Base-by-base conservation (phyloP, 176 grass and related monocot genomes). In the Cymbopogon citratus region DNA sequence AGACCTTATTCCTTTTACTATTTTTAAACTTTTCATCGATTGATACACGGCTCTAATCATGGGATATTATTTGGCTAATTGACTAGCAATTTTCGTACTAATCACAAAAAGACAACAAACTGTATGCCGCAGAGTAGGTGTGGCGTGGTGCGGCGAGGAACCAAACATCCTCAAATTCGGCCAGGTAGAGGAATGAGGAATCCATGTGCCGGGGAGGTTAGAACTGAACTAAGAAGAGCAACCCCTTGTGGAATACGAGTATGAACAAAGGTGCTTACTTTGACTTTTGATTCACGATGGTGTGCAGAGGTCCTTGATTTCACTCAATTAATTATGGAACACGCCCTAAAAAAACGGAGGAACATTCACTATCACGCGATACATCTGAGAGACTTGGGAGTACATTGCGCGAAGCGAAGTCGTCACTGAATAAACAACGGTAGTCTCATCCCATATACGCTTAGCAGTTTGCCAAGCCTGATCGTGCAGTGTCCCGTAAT, bases 401-500 rank as follows among this genome's bases (percentile, higher is more conserved):
- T 66, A 79, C 76, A 45, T 66, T 23, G 41, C 41, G 26, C 61
- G 26, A 79, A 24, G n/a, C n/a, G 31, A 33, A 33, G 40, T 61
- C 59, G 40, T 61, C 59, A 44, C 7, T 45, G 59, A 48, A 66
- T 23, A 66, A 66, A 66, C 76, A 23, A 66, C 27, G 6, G 6
- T 49, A 34, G 26, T 49, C 24, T 48, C 7, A 5, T 5, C 7
- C 25, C 69, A 14, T 43, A 29, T 10, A 19, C 69, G 69, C 18
- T 29, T 73, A 21, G 15, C 70, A 31, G 46, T 27, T 6, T 14
- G 43, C 5, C 43, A n/a, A 51, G 54, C 21, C 66, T 39, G 11
- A 78, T 24, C 63, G 56, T 54, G 67, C 45, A 73, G 41, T 64
- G 72, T 2, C 43, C 71, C 77, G 46, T 34, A 83, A 77, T 83